Percentiles rank a stretch among this genome's conserved stretches.
Evolutionary conservation across 306 rosid species (phyloP).

Genomic region (Senna siamea): DNA sequence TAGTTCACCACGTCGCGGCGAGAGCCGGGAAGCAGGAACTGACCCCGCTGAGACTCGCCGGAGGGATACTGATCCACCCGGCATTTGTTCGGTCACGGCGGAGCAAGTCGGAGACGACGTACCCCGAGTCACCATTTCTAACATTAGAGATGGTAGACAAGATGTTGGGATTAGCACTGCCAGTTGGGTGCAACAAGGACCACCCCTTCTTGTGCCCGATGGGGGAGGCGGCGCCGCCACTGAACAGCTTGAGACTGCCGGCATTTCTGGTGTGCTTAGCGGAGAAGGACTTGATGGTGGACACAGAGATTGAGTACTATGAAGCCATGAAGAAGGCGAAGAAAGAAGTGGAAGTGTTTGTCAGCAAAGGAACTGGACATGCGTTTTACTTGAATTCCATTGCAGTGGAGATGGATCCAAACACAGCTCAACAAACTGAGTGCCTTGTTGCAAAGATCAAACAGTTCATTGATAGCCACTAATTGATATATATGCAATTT

Average conservation of each 20-base stretch:
- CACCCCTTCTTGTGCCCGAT: conserved; percentile 76
- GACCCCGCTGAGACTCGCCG: conserved; percentile 44
- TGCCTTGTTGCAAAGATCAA: conserved; percentile 47
- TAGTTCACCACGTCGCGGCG: conserved; percentile 61
- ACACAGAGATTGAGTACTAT: conserved; percentile 64
- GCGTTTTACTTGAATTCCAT: conserved; percentile 60
- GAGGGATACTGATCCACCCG: conserved; percentile 64
- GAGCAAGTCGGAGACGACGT: conserved; percentile 69
- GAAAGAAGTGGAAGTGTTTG: conserved; percentile 54
- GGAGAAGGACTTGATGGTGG: conserved; percentile 56
- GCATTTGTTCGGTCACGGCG: conserved; percentile 51
- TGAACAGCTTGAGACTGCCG: conserved; percentile 54
- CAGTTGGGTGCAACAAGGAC: conserved; percentile 57
- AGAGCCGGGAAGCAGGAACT: conserved; percentile 42
- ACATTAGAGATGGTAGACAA: conserved; percentile 73
- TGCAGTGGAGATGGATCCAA: conserved; percentile 53
- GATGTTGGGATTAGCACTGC: conserved; percentile 53
- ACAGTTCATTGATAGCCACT: conserved; percentile 55
- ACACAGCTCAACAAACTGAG: conserved; percentile 44
- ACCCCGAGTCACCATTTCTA: conserved; percentile 57
- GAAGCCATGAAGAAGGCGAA: conserved; percentile 69
- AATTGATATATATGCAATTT: too few species aligned
- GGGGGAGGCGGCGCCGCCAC: conserved; percentile 45
- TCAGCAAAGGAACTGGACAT: conserved; percentile 53
- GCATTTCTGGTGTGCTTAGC: conserved; percentile 62